phyloP scores from a whole-genome alignment of 148 eudicot species.

The Polygonum maritimum region DNA sequence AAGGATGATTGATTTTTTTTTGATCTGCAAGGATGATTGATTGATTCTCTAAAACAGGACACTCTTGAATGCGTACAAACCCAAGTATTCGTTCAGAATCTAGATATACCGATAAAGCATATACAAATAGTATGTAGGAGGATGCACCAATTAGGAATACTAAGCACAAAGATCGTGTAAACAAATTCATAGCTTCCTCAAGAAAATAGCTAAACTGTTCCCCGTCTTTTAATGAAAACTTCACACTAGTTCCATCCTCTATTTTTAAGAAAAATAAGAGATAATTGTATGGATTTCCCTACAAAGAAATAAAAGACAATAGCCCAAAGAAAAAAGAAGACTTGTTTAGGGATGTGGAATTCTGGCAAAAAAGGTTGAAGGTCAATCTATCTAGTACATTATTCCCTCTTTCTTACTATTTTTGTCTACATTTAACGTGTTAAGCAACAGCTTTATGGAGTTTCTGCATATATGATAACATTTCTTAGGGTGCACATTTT shows the following conservation, averaged over 20 bases:
- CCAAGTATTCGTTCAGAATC: background rate
- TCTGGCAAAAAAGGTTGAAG: background rate
- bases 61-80: background rate
- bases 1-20: background rate
- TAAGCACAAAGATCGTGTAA: background rate
- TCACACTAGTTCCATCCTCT: background rate
- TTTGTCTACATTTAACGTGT: background rate
- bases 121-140: background rate
- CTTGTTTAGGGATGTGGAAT: background rate
- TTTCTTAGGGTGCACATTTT: background rate
- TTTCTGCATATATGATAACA: background rate
- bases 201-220: background rate
- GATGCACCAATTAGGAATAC: slow-evolving; percentile 1
- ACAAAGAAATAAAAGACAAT: background rate
- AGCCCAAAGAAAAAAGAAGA: background rate
- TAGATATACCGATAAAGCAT: background rate
- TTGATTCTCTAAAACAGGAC: background rate
- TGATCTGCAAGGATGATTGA: no score
- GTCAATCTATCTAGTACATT: background rate
- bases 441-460: background rate
- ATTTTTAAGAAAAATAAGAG: background rate
- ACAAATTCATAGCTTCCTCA: background rate
- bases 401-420: background rate
- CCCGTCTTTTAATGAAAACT: background rate
- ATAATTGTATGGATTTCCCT: background rate